phyloP scores from a whole-genome alignment of 768 basidiomycete genomes.

The Boletus reticuloceps region DNA sequence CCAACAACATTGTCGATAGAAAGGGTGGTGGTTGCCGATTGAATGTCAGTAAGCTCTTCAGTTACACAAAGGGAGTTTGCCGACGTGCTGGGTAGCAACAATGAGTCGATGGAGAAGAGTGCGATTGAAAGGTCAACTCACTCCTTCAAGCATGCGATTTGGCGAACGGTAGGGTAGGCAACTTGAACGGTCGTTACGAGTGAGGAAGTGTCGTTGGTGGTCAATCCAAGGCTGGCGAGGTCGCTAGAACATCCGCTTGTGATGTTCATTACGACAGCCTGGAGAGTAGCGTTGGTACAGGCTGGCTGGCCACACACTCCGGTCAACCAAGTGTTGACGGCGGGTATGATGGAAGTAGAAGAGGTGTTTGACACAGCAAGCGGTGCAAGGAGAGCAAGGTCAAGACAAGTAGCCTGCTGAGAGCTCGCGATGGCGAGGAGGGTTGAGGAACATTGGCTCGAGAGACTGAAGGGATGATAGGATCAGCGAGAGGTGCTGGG shows the following conservation, averaged over 20 bases:
- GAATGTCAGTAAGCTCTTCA: constrained; percentile 51
- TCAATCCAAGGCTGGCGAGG: constrained; percentile 27
- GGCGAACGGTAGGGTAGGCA: constrained; percentile 55
- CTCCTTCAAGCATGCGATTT: constrained; percentile 64
- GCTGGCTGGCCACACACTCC: constrained; percentile 49
- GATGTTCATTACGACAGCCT: constrained; percentile 51
- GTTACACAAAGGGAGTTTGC: constrained; percentile 52
- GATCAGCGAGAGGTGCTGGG: background rate
- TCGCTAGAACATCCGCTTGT: constrained; percentile 50
- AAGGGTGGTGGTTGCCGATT: constrained; percentile 32
- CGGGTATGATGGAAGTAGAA: constrained; percentile 34
- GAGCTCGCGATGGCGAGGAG: constrained; percentile 43
- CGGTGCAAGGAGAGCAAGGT: constrained; percentile 32
- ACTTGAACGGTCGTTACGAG: constrained; percentile 43
- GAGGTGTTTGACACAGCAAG: constrained; percentile 25
- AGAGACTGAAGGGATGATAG: constrained; percentile 1
- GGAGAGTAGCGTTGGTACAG: constrained; percentile 61
- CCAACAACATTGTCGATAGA: constrained; percentile 17
- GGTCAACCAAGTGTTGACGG: constrained; percentile 60
- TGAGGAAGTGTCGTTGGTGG: constrained; percentile 11
- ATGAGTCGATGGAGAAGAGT: background rate
- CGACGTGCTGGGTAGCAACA: constrained; percentile 27
- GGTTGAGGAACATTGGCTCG: constrained; percentile 44
- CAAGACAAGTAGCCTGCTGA: constrained; percentile 38
- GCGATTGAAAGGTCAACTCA: constrained; percentile 33